Evolutionary conservation across 169 alveolate genomes (phyloP).

Genomic region (Cryptosporidium tyzzeri): DNA sequence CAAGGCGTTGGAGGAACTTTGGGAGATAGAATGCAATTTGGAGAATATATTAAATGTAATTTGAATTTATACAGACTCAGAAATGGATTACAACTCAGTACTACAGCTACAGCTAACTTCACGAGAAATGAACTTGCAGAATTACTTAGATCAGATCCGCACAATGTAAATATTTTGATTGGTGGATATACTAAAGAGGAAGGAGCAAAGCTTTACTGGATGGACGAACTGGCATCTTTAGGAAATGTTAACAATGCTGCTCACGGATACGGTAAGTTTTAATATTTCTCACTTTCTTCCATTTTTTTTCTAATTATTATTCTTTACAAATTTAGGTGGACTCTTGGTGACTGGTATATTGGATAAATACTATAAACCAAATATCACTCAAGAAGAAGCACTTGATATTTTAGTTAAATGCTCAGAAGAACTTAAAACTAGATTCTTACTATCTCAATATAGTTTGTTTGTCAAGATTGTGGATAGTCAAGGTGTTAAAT

Average conservation of each 20-base stretch:
- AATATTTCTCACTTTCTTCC: constrained; percentile 86
- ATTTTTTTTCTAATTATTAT: constrained; percentile 84
- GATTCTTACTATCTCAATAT: constrained; percentile 89
- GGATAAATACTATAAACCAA: constrained; percentile 88
- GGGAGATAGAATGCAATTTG: constrained; percentile 89
- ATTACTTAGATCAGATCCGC: constrained; percentile 88
- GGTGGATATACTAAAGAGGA: constrained; percentile 90
- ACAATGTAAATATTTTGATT: constrained; percentile 86
- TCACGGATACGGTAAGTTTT: constrained; percentile 91
- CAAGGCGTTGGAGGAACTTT: constrained; percentile 86
- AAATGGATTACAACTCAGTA: constrained; percentile 83
- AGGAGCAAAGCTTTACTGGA: constrained; percentile 91
- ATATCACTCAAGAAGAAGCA: constrained; percentile 89
- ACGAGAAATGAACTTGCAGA: constrained; percentile 88
- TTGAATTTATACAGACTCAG: constrained; percentile 84
- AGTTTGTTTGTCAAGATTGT: constrained; percentile 82
- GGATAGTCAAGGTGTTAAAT: constrained; percentile 79
- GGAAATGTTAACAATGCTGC: constrained; percentile 89
- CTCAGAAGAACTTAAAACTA: constrained; percentile 87
- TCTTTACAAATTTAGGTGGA: constrained; percentile 80
- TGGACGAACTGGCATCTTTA: constrained; percentile 90
- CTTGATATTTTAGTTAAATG: constrained; percentile 85
- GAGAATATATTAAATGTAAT: constrained; percentile 85
- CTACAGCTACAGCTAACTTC: constrained; percentile 87
- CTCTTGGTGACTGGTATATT: constrained; percentile 88